Evolutionary conservation across 2,329 filamentous ascomycete genomes (phyloP).

Genomic region (Alternaria rosae): DNA sequence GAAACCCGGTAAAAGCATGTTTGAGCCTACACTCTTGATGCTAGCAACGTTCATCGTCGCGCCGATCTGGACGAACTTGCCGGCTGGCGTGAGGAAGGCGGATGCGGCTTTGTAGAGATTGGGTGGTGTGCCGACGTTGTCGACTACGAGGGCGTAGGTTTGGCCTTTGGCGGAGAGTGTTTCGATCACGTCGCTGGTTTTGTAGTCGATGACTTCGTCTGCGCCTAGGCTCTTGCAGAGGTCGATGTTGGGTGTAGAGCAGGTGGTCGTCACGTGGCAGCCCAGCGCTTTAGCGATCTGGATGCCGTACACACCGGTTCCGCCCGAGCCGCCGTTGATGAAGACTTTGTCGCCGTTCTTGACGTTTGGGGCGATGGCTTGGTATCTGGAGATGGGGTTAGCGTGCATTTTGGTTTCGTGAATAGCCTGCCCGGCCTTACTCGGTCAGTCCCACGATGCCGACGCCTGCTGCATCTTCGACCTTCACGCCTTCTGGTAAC

Average conservation of each 20-base stretch:
- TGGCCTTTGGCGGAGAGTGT: constrained; percentile 57
- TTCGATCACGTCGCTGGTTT: constrained; percentile 56
- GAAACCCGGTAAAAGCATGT: constrained; percentile 55
- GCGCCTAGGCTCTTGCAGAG: constrained; percentile 67
- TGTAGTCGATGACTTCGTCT: constrained; percentile 70
- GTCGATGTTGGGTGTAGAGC: constrained; percentile 65
- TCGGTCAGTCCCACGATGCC: constrained; percentile 51
- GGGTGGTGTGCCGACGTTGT: constrained; percentile 62
- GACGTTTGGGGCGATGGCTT: constrained; percentile 48
- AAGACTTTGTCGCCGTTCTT: constrained; percentile 62
- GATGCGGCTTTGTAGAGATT: constrained; percentile 63
- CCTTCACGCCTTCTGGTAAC: constrained; percentile 36
- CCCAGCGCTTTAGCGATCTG: constrained; percentile 70
- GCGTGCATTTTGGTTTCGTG: neutral
- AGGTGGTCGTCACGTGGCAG: constrained; percentile 66
- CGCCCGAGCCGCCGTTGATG: constrained; percentile 71
- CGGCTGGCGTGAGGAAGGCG: constrained; percentile 58
- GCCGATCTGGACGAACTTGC: constrained; percentile 55
- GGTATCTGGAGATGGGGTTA: constrained; percentile 21
- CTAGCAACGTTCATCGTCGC: constrained; percentile 21
- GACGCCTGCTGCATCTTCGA: constrained; percentile 48
- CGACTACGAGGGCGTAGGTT: constrained; percentile 63
- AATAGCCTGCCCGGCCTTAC: constrained; percentile 7
- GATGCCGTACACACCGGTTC: constrained; percentile 66
- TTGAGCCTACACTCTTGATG: constrained; percentile 42